Evolutionary conservation across 192 early-diverging fungal genomes (phyloP).

Genomic region (Entomortierella lignicola): DNA sequence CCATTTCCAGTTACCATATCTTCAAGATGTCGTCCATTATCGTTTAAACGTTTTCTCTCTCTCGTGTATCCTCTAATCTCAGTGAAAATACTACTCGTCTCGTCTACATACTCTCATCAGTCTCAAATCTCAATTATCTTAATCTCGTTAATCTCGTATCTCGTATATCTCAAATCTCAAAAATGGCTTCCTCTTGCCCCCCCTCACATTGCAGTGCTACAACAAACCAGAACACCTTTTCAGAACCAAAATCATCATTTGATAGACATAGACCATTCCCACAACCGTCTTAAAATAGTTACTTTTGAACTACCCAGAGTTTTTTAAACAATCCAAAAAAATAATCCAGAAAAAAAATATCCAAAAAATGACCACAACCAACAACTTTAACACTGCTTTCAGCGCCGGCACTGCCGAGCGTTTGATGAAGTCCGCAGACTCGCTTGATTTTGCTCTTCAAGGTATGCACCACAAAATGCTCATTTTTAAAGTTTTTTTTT

Average conservation of each 20-base stretch:
- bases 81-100: slow-evolving; percentile 16
- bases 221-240: slow-evolving; percentile 14
- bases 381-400: slow-evolving; percentile 17
- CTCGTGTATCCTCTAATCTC: slow-evolving; percentile 8
- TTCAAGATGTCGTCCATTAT: slow-evolving; percentile 57
- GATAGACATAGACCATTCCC: slow-evolving; percentile 52
- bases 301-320: slow-evolving; percentile 1
- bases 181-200: slow-evolving; percentile 57
- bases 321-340: neutral
- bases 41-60: slow-evolving; percentile 48
- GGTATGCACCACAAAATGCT: slow-evolving; percentile 13
- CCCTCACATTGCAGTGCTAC: slow-evolving; percentile 39
- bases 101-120: slow-evolving; percentile 3
- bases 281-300: slow-evolving; percentile 42
- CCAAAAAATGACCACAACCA: slow-evolving; percentile 49
- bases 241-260: slow-evolving; percentile 39
- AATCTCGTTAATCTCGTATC: slow-evolving; percentile 30
- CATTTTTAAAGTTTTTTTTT: slow-evolving; percentile 10
- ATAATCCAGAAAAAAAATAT: neutral
- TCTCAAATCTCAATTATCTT: slow-evolving; percentile 10
- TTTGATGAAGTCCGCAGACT: slow-evolving; percentile 48
- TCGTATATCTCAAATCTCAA: slow-evolving; percentile 33
- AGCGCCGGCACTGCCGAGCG: slow-evolving; percentile 43
- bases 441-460: slow-evolving; percentile 50
- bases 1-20: slow-evolving; percentile 21